A percentile compares a stretch with the other conserved stretches of the same genome.
Evolutionary conservation across 345 rosid genomes (phyloP).

Genomic region (Eucalyptus grandis): DNA sequence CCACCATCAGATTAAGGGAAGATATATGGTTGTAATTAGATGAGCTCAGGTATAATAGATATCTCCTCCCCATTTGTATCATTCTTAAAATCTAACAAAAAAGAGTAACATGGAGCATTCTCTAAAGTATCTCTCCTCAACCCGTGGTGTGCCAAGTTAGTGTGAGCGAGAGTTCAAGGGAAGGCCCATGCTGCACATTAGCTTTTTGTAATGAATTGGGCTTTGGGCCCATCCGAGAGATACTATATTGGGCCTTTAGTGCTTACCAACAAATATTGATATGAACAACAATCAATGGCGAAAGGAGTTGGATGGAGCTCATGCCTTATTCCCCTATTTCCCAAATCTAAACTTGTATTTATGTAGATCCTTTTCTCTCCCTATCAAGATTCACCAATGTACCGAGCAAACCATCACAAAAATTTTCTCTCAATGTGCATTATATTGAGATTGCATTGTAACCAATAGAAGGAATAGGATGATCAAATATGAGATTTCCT

Average conservation of each 20-base stretch:
- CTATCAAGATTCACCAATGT: not conserved
- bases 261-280: not conserved
- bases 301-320: not conserved
- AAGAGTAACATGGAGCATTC: not conserved
- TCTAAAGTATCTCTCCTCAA: not conserved
- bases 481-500: not conserved
- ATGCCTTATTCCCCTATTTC: not conserved
- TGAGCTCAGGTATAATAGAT: too few species aligned
- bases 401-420: not conserved
- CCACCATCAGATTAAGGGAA: not conserved
- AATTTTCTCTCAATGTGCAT: not conserved
- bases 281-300: not conserved
- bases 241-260: not conserved
- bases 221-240: not conserved
- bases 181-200: not conserved
- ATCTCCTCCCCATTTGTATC: not conserved
- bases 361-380: not conserved
- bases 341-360: not conserved
- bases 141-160: not conserved
- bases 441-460: not conserved
- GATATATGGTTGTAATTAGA: not conserved
- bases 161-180: not conserved
- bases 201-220: not conserved
- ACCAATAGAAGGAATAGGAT: not conserved
- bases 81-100: not conserved